phyloP scores from a whole-genome alignment of 2,329 filamentous ascomycete species.

The Paecilomyces variotii region DNA sequence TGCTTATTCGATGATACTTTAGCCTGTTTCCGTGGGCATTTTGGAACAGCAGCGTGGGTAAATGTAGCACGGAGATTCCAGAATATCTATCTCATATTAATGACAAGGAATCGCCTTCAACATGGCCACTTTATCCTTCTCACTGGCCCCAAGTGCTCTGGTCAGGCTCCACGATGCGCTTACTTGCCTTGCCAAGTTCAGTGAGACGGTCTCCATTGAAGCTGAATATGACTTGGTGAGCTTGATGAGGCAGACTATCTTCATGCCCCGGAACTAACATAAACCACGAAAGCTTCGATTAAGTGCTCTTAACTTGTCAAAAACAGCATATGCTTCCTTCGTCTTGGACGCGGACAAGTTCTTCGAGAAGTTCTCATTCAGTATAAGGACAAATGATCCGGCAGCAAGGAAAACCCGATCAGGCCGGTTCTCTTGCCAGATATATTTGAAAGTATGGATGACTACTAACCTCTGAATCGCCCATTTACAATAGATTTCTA shows the following conservation, averaged over 20 bases:
- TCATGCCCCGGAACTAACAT: not conserved
- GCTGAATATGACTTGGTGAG: constrained; percentile 50
- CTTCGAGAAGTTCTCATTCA: constrained; percentile 53
- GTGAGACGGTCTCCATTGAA: constrained; percentile 55
- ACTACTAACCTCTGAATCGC: constrained; percentile 8
- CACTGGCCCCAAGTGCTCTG: constrained; percentile 49
- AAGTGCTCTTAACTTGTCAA: constrained; percentile 54
- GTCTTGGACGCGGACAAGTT: constrained; percentile 47
- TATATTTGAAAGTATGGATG: constrained; percentile 46
- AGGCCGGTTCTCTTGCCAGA: constrained; percentile 50
- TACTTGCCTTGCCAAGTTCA: constrained; percentile 55
- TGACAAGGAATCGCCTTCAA: not conserved
- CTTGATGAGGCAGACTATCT: not conserved
- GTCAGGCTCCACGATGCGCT: constrained; percentile 52
- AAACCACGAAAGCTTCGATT: constrained; percentile 44
- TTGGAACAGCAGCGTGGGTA: not conserved
- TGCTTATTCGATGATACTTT: not conserved
- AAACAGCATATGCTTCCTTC: constrained; percentile 57
- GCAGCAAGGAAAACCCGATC: constrained; percentile 23
- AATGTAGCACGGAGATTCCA: not conserved
- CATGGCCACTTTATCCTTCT: constrained; percentile 41
- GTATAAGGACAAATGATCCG: constrained; percentile 15
- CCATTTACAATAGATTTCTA: not conserved
- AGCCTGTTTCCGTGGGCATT: not conserved
- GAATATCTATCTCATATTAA: not conserved